Percentiles rank a stretch among this genome's conserved stretches.
Evolutionary conservation across 2,329 filamentous ascomycete species (phyloP).

Genomic region (Tolypocladium album): DNA sequence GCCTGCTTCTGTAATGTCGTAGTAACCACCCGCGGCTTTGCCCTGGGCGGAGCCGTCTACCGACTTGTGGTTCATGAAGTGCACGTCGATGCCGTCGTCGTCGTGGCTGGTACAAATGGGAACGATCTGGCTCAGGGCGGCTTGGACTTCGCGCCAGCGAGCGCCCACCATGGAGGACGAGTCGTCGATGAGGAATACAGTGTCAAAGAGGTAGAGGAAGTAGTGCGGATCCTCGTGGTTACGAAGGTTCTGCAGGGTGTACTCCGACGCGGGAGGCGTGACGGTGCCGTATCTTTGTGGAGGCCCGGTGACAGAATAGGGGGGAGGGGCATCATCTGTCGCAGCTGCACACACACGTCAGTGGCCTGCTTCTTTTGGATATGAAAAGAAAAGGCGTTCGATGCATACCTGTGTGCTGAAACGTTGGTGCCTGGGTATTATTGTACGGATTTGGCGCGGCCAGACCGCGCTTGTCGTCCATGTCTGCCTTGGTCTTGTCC

Average conservation of each 20-base stretch:
- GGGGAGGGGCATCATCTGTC: conserved; percentile 20
- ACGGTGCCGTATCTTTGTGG: not conserved
- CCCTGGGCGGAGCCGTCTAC: conserved; percentile 19
- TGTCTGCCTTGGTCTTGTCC: not conserved
- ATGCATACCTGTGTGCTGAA: not conserved
- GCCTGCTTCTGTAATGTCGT: conserved; percentile 46
- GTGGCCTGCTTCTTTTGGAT: not conserved
- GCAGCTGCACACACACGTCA: not conserved
- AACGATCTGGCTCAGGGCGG: conserved; percentile 61
- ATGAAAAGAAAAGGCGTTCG: no score
- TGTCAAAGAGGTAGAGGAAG: conserved; percentile 75
- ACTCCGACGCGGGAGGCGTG: not conserved
- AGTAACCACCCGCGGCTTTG: conserved; percentile 44
- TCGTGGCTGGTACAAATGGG: conserved; percentile 76
- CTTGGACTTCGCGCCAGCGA: conserved; percentile 65
- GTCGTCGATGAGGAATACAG: conserved; percentile 84
- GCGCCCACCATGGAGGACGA: conserved; percentile 72
- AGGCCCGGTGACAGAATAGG: conserved; percentile 14
- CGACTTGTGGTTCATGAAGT: conserved; percentile 69
- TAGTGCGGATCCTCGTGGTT: conserved; percentile 55
- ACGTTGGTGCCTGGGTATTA: not conserved
- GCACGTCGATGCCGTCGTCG: conserved; percentile 76
- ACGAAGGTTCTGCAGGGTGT: not conserved
- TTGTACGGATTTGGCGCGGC: not conserved
- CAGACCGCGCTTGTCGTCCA: not conserved